Conservation (phyloP, 2,329 filamentous ascomycete species). For the Emmonsia crescens region DNA sequence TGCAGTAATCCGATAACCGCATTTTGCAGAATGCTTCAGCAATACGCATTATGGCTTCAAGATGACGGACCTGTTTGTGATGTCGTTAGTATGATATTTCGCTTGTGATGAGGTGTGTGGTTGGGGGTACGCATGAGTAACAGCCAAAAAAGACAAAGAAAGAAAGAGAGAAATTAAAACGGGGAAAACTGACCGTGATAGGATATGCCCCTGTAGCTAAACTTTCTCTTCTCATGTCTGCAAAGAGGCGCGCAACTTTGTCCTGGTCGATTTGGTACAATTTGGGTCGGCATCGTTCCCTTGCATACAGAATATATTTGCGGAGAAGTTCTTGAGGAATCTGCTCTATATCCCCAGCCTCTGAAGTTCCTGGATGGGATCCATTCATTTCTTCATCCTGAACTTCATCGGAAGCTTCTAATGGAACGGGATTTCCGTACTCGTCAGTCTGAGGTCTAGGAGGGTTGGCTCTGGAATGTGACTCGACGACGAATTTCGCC, state of each 20-base stretch:
- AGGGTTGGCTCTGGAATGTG: conserved; percentile 82
- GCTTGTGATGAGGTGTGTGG: not conserved
- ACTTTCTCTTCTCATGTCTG: conserved; percentile 89
- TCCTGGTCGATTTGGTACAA: conserved; percentile 97
- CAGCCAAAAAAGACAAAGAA: not conserved
- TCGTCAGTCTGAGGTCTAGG: conserved; percentile 41
- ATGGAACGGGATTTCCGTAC: conserved; percentile 47
- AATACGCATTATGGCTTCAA: conserved; percentile 96
- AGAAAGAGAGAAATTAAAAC: not conserved
- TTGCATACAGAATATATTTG: conserved; percentile 94
- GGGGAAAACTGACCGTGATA: conserved; percentile 80
- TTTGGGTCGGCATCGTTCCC: conserved; percentile 81
- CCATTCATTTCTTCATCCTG: conserved; percentile 38
- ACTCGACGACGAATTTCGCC: conserved; percentile 88
- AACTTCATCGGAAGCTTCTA: conserved; percentile 45
- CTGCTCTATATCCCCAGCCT: conserved; percentile 51
- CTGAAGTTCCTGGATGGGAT: conserved; percentile 33
- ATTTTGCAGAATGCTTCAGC: conserved; percentile 93
- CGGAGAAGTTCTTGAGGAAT: conserved; percentile 83
- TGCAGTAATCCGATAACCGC: conserved; percentile 94
- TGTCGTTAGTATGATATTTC: not conserved
- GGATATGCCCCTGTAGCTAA: conserved; percentile 92
- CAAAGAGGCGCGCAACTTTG: conserved; percentile 86
- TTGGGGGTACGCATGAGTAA: not conserved
- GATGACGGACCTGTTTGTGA: conserved; percentile 66